A percentile compares a stretch with the other conserved stretches of the same genome.
These are phyloP conservation scores for Nannizziopsis barbatae DNA, from an alignment of 2,329 filamentous ascomycete genomes.

Conservation along the genomic window DNA sequence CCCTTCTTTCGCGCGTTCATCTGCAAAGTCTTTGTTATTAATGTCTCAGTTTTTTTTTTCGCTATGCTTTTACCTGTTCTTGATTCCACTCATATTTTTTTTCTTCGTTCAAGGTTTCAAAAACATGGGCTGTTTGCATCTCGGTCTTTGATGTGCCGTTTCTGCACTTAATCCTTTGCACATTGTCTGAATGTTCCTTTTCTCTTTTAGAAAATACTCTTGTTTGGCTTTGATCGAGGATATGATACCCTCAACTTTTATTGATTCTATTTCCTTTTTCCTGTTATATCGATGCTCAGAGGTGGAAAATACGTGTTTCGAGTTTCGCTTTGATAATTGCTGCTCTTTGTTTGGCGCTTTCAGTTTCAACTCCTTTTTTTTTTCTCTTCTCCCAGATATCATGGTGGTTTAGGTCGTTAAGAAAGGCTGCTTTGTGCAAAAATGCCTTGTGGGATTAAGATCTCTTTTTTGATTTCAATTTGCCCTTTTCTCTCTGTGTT, in stretches of 20 bases:
- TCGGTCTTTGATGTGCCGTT: background rate
- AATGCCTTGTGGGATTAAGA: conserved; percentile 6
- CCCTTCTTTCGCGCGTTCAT: background rate
- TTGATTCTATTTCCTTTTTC: conserved; percentile 4
- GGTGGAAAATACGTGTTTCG: background rate
- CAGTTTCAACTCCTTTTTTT: background rate
- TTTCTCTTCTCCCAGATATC: background rate
- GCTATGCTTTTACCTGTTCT: background rate
- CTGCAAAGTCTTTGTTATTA: conserved; percentile 2
- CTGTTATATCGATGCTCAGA: background rate
- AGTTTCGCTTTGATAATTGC: background rate
- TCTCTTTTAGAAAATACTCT: conserved; percentile 2
- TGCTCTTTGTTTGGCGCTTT: background rate
- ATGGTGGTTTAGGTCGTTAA: background rate
- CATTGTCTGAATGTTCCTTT: background rate
- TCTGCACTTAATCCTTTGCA: background rate
- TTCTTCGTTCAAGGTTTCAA: background rate
- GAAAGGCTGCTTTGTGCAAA: background rate
- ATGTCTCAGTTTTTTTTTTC: background rate
- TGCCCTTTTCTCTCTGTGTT: background rate
- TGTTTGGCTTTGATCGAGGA: conserved; percentile 8
- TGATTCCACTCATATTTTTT: background rate
- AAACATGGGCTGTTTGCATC: background rate
- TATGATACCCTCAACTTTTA: conserved; percentile 5
- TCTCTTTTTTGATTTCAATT: background rate